Evolutionary conservation across 1,284 basidiomycete species (phyloP).

Genomic region (Irpex sp.): DNA sequence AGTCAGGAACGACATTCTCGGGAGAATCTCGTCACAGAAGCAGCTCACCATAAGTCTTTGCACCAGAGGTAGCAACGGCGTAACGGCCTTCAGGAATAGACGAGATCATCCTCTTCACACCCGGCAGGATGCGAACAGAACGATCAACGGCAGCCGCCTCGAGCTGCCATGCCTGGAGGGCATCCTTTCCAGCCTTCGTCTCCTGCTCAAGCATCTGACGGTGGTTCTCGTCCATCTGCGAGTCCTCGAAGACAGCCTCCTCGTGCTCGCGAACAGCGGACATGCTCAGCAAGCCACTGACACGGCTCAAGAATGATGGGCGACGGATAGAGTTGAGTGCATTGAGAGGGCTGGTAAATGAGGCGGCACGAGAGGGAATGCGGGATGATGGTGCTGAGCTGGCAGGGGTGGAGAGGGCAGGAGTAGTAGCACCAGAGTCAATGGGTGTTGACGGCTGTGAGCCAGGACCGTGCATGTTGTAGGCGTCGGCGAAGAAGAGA

Average conservation of each 20-base stretch:
- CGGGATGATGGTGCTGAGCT: slow-evolving; percentile 41
- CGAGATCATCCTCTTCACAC: slow-evolving; percentile 64
- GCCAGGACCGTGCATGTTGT: slow-evolving; percentile 40
- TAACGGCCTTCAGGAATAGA: slow-evolving; percentile 68
- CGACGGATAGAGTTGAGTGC: slow-evolving; percentile 32
- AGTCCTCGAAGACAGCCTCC: slow-evolving; percentile 30
- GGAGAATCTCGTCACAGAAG: neutral
- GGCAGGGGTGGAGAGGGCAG: slow-evolving; percentile 30
- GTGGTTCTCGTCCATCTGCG: slow-evolving; percentile 36
- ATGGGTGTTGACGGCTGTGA: slow-evolving; percentile 26
- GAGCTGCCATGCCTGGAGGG: slow-evolving; percentile 47
- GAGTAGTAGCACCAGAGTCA: slow-evolving; percentile 19
- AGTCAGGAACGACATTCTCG: neutral
- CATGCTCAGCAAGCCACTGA: slow-evolving; percentile 45
- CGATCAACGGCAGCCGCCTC: slow-evolving; percentile 64
- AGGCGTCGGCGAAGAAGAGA: slow-evolving; percentile 71
- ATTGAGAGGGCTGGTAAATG: slow-evolving; percentile 31
- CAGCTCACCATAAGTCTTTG: slow-evolving; percentile 61
- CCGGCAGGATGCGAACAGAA: slow-evolving; percentile 70
- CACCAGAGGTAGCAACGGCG: slow-evolving; percentile 75
- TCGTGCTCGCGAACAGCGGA: slow-evolving; percentile 36
- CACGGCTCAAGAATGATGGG: slow-evolving; percentile 46
- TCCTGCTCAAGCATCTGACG: slow-evolving; percentile 30
- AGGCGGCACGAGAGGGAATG: slow-evolving; percentile 32
- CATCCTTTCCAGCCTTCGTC: slow-evolving; percentile 23